Evolutionary conservation across 768 basidiomycete species (phyloP).

Genomic region (Melanogaster broomeanus): DNA sequence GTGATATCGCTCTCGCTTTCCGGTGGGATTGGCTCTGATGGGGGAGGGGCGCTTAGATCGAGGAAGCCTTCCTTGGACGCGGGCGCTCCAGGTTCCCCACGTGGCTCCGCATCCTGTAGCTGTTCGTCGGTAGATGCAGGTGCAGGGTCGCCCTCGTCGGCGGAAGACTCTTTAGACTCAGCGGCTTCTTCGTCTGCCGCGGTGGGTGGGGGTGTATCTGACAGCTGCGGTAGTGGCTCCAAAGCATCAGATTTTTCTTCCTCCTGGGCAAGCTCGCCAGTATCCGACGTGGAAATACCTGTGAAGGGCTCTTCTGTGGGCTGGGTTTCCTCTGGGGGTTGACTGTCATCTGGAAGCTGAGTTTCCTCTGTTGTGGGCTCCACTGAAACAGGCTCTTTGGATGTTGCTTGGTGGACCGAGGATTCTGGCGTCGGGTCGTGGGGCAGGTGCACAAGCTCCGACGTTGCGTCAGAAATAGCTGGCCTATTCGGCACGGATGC

Average conservation of each 20-base stretch:
- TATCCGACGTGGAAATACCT: not conserved
- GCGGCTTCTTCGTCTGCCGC: slow-evolving; percentile 5
- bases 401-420: slow-evolving; percentile 5
- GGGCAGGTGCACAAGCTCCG: not conserved
- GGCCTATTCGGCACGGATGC: not conserved
- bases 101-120: not conserved
- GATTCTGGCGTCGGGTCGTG: slow-evolving; percentile 4
- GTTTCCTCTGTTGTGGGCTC: slow-evolving; percentile 2
- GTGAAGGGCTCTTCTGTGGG: slow-evolving; percentile 1
- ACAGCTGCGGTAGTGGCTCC: slow-evolving; percentile 7
- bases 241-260: not conserved
- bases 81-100: slow-evolving; percentile 7
- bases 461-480: not conserved
- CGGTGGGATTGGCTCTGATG: slow-evolving; percentile 33
- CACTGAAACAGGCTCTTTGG: slow-evolving; percentile 9
- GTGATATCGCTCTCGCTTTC: slow-evolving; percentile 38
- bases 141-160: slow-evolving; percentile 7
- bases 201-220: not conserved
- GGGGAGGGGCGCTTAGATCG: slow-evolving; percentile 31
- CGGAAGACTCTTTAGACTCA: not conserved
- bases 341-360: not conserved
- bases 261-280: slow-evolving; percentile 10
- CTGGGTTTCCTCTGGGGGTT: slow-evolving; percentile 3
- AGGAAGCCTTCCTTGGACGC: slow-evolving; percentile 11
- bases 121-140: slow-evolving; percentile 3